Evolutionary conservation across 2,329 filamentous ascomycete genomes (phyloP).

Genomic region (Beauveria varroae): DNA sequence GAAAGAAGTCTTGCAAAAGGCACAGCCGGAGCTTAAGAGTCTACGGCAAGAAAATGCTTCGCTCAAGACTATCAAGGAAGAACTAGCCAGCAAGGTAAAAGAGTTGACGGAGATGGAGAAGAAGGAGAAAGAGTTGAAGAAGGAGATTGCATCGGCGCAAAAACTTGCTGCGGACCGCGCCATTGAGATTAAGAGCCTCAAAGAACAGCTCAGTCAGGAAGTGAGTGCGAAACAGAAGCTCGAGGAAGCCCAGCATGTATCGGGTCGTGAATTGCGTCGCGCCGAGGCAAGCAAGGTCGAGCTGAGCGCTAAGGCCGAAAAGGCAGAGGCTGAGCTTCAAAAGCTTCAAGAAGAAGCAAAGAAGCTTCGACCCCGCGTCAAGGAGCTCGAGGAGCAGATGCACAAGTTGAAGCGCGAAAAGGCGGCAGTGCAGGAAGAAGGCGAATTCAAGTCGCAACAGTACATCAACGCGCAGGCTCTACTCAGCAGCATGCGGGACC

Average conservation of each 20-base stretch:
- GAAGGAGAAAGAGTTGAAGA: constrained; percentile 72
- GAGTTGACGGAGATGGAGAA: constrained; percentile 73
- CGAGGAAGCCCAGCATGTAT: constrained; percentile 70
- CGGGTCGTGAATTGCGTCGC: constrained; percentile 69
- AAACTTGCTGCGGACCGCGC: constrained; percentile 68
- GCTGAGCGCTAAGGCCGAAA: constrained; percentile 65
- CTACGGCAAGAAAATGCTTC: constrained; percentile 70
- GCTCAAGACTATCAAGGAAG: constrained; percentile 67
- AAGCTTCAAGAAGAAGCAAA: constrained; percentile 65
- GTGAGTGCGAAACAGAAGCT: constrained; percentile 62
- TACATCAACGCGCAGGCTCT: constrained; percentile 79
- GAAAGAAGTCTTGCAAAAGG: constrained; percentile 70
- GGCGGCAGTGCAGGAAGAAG: constrained; percentile 64
- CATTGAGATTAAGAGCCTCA: constrained; percentile 66
- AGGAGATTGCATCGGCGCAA: constrained; percentile 63
- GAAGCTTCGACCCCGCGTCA: constrained; percentile 54
- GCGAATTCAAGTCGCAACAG: constrained; percentile 76
- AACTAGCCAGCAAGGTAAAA: constrained; percentile 49
- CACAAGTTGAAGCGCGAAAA: constrained; percentile 62
- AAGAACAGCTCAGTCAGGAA: constrained; percentile 71
- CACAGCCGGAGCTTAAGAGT: constrained; percentile 75
- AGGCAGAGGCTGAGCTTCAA: constrained; percentile 59
- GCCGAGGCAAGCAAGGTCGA: constrained; percentile 76
- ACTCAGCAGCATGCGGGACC: constrained; percentile 87
- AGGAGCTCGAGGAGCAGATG: constrained; percentile 67